Evolutionary conservation across 345 rosid genomes (phyloP).

Genomic region (Murraya koenigii): DNA sequence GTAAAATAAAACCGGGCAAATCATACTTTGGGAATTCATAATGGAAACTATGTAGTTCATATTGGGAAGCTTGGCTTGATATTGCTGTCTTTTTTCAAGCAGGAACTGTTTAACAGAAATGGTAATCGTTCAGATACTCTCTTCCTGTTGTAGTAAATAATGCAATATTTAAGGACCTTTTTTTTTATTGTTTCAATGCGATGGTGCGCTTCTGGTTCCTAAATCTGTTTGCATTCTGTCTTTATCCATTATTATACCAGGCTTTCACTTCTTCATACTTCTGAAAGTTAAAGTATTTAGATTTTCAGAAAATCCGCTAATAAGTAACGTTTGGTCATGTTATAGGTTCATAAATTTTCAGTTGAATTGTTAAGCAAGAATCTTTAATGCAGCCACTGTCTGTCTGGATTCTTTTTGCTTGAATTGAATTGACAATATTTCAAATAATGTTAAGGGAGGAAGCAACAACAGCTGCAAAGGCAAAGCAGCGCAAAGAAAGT

Average conservation of each 20-base stretch:
- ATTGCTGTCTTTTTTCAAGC: neutral
- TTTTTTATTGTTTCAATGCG: neutral
- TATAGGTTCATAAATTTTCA: neutral
- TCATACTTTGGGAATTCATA: constrained; percentile 8
- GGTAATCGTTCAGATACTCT: neutral
- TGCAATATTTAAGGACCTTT: neutral
- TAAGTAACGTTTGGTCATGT: neutral
- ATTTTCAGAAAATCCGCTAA: neutral
- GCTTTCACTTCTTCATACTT: neutral
- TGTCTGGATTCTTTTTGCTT: no score
- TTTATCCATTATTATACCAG: neutral
- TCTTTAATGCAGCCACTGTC: neutral
- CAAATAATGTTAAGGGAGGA: no score
- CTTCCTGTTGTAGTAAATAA: neutral
- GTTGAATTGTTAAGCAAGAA: neutral
- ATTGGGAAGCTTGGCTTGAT: neutral
- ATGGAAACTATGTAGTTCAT: constrained; percentile 3
- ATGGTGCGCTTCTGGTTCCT: neutral
- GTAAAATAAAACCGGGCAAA: constrained; percentile 17
- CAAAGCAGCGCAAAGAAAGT: no score
- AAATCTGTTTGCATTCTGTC: no score
- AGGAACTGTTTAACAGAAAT: neutral
- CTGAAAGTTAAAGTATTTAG: neutral
- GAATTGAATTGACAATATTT: no score
- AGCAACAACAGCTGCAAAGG: no score